Percentiles rank a stretch among this genome's conserved stretches.
Evolutionary conservation across 2,329 filamentous ascomycete species (phyloP).

Genomic region (Paramyrothecium roridum): DNA sequence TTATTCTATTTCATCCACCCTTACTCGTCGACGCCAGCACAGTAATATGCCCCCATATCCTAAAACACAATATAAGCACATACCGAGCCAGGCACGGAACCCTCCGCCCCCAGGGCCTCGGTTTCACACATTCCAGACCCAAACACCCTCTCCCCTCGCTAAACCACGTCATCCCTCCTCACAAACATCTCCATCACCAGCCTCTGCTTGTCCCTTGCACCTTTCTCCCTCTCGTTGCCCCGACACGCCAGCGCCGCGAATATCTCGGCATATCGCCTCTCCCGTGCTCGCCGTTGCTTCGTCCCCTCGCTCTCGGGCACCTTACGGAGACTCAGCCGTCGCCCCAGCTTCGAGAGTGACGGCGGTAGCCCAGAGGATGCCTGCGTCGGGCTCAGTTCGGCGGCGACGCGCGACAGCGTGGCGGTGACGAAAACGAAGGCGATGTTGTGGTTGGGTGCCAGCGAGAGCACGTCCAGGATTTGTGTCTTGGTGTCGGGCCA

Average conservation of each 20-base stretch:
- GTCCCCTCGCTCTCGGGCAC: slow-evolving; percentile 24
- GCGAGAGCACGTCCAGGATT: slow-evolving; percentile 71
- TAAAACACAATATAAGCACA: too few relatives aligned
- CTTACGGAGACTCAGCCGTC: slow-evolving; percentile 45
- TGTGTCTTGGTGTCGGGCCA: slow-evolving; percentile 42
- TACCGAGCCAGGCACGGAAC: too few relatives aligned
- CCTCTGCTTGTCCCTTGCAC: slow-evolving; percentile 60
- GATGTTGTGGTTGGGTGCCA: slow-evolving; percentile 76
- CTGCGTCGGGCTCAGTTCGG: slow-evolving; percentile 39
- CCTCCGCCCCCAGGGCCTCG: too few relatives aligned
- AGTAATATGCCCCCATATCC: too few relatives aligned
- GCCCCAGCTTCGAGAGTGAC: slow-evolving; percentile 28
- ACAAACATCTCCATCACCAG: slow-evolving; percentile 68
- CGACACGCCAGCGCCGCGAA: slow-evolving; percentile 65
- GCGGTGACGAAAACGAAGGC: slow-evolving; percentile 84
- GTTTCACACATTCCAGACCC: neutral
- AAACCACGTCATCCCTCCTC: slow-evolving; percentile 26
- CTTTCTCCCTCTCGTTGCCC: slow-evolving; percentile 50
- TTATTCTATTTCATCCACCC: too few relatives aligned
- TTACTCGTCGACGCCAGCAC: too few relatives aligned
- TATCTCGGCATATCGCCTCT: slow-evolving; percentile 60
- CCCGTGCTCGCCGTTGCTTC: slow-evolving; percentile 52
- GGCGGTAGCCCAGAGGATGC: slow-evolving; percentile 23
- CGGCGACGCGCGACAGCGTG: slow-evolving; percentile 58
- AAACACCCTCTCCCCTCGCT: slow-evolving; percentile 15